Evolutionary conservation across 73 alveolate genomes (phyloP).

Genomic region (Stentor roeselii): DNA sequence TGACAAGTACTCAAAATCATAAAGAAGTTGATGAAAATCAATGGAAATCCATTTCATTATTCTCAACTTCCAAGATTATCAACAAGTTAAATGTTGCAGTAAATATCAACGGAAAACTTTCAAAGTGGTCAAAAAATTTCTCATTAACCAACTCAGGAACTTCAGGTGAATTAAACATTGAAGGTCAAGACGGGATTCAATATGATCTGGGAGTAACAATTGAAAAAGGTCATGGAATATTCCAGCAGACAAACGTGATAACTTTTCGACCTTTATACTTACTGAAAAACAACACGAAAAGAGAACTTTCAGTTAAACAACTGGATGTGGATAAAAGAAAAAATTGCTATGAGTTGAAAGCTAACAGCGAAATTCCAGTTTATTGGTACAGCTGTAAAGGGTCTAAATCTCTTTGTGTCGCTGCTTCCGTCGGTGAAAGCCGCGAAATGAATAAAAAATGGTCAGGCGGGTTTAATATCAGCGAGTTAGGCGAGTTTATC

Average conservation of each 20-base stretch:
- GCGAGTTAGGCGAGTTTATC: constrained; percentile 19
- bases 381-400: neutral
- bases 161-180: constrained; percentile 19
- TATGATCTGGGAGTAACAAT: constrained; percentile 27
- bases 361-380: neutral
- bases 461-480: constrained; percentile 27
- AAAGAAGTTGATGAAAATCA: neutral
- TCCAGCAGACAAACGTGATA: constrained; percentile 17
- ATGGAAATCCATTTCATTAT: neutral
- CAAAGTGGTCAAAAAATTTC: constrained; percentile 15
- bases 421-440: neutral
- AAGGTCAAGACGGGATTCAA: neutral
- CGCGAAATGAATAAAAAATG: neutral
- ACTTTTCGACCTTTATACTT: constrained; percentile 3
- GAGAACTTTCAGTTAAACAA: neutral
- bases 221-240: constrained; percentile 22
- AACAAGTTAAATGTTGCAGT: neutral
- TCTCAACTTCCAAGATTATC: neutral
- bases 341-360: neutral
- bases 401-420: neutral
- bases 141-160: constrained; percentile 23
- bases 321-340: neutral
- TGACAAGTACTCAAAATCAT: neutral
- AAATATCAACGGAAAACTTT: neutral
- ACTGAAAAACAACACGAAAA: neutral